Evolutionary conservation across 805 yeast genomes (phyloP), one percentile per base, ranked within the genome.

Genomic region (Candida coleopterorum): DNA sequence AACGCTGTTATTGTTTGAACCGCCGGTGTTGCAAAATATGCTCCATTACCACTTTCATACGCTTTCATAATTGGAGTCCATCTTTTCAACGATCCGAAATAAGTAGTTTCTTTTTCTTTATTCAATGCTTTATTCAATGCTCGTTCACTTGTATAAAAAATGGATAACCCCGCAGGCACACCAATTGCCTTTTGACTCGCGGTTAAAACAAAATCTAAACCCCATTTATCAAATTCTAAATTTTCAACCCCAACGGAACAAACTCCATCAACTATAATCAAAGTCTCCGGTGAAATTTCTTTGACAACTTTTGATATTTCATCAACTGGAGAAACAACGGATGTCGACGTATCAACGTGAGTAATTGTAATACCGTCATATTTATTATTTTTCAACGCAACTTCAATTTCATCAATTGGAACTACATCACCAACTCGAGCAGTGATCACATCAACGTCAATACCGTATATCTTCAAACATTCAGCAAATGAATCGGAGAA

Each of bases 1-100:
- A 87, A 72, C 11, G 96, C 89, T 53, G 84, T 84, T 42, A 90
- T 68, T 43, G 84, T 73, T 64, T 87, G 96, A 31, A 85, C 82
- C 0, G 97, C 84, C n/a, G 96, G 97, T 6, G 97, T 90, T n/a
- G 96, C 96, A 56, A 87, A 90, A 68, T 89, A 93, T 7, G 89
- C 85, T 12, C 75, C 78, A 45, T 73, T 70, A 32, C 89, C 89
- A 33, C 75, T 58, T 68, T 89, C 97, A 64, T 86, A 87, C 29
- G 87, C 85, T 55, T 74, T 65, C 88, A 89, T 79, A 55, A 89
- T 74, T 27, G 97, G 96, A 32, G 79, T 60, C 97, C 97, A 89
- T 64, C 77, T 79, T 55, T 79, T 72, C 53, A 90, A 67, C 29
- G 83, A 79, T 30, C 88, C 81, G 58, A 78, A 86, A 58, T 65